Evolutionary conservation across 192 early-diverging fungal species (phyloP), one percentile per base, ranked within the genome.

Genomic region (Gamsiella multidivaricata): DNA sequence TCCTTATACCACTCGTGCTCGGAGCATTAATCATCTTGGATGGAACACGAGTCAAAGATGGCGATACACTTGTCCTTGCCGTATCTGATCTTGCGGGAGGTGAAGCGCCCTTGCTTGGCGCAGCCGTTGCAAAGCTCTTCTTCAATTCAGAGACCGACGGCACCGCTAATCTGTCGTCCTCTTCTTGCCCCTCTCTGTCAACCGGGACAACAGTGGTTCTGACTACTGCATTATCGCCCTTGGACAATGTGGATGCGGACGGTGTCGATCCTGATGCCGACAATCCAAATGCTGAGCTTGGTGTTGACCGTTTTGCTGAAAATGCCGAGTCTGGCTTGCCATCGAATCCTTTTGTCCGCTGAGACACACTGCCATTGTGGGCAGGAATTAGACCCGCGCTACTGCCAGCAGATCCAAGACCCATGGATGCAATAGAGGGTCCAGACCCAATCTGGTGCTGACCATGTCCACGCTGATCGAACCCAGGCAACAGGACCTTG

Each of bases 71-170:
- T 26, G 62, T 7, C 1, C 25, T 15, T 18, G 59, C 8, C 32
- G 47, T 36, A 52, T 33, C 17, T 3, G 32, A 49, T 26, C 20
- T 1, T 20, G 31, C 41, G 57, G 23, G n/a, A n/a, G n/a, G n/a
- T n/a, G n/a, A n/a, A n/a, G n/a, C 18, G 29, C 39, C n/a, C 45
- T 47, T 55, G 41, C 25, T 54, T 2, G 52, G 28, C 25, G 46
- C 20, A 18, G 55, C 29, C 37, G 37, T 14, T 3, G 49, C 52
- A 36, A 54, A 70, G 31, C 39, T 36, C 46, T 70, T 70, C 29
- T 70, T 70, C 41, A 70, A 32, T 33, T 70, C 42, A 5, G 69
- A 70, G 17, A 70, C 69, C 20, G 69, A 70, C 17, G 43, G 22
- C 31, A 28, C 15, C 5, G n/a, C 15, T 20, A 22, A 18, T 12